These are phyloP conservation scores for Arabis hirsuta DNA, from an alignment of 345 rosid species.

Conservation along the genomic window DNA sequence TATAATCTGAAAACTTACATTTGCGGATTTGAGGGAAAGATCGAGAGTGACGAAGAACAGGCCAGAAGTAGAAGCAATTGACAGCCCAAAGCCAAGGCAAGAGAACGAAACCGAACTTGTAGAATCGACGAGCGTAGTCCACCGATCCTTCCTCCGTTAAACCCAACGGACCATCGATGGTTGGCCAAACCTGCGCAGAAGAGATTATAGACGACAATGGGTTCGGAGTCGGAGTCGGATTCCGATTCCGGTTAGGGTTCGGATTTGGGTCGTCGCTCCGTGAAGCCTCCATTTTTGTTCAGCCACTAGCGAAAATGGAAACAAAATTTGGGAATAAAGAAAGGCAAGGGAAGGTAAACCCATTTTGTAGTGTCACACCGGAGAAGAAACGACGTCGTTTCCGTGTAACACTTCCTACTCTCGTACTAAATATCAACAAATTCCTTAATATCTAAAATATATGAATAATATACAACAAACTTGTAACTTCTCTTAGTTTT, in stretches of 20 bases:
- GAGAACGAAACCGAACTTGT: slow-evolving; percentile 84
- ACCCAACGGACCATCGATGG: slow-evolving; percentile 87
- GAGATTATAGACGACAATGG: slow-evolving; percentile 49
- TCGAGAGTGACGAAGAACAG: slow-evolving; percentile 84
- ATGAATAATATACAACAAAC: not conserved
- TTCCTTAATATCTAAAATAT: too few species aligned
- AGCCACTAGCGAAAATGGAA: not conserved
- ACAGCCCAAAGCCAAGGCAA: slow-evolving; percentile 96
- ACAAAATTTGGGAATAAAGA: not conserved
- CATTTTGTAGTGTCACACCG: not conserved
- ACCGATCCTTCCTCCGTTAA: slow-evolving; percentile 86
- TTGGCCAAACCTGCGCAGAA: slow-evolving; percentile 79
- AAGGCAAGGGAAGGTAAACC: not conserved
- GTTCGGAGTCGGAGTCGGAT: slow-evolving; percentile 24
- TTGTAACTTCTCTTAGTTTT: not conserved
- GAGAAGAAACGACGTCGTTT: slow-evolving; percentile 42
- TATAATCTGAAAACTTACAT: slow-evolving; percentile 47
- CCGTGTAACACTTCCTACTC: not conserved
- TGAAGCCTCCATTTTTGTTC: slow-evolving; percentile 64
- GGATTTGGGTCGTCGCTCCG: slow-evolving; percentile 40
- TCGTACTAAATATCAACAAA: too few species aligned
- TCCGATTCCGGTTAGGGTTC: slow-evolving; percentile 29
- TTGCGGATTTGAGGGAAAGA: slow-evolving; percentile 81
- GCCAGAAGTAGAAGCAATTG: slow-evolving; percentile 99
- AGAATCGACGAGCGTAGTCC: slow-evolving; percentile 81